Percentiles rank a stretch among this genome's conserved stretches.
phyloP scores from a whole-genome alignment of 352 stramenopile species.

The Pythium phragmitis region DNA sequence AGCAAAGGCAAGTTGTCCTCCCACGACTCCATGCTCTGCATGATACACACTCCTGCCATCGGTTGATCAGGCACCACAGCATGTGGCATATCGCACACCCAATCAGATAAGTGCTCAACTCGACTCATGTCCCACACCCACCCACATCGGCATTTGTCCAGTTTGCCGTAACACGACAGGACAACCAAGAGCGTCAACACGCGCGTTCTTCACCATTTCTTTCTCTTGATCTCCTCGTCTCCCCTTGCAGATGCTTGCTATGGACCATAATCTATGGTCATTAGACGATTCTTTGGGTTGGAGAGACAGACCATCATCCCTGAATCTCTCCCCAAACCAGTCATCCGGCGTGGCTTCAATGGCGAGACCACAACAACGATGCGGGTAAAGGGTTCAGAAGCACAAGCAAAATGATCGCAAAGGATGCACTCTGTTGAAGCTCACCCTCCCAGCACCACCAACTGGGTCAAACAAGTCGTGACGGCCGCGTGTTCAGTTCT shows the following conservation, averaged over 20 bases:
- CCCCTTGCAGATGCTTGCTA: background rate
- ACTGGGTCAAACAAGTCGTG: background rate
- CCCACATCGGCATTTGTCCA: background rate
- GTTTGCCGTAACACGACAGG: background rate
- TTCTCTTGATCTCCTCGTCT: slow-evolving; percentile 7
- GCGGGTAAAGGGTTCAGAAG: background rate
- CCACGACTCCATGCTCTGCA: too few relatives aligned
- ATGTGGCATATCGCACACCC: too few relatives aligned
- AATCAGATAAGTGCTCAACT: too few relatives aligned
- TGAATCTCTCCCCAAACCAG: background rate
- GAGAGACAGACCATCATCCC: too few relatives aligned
- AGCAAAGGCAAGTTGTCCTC: too few relatives aligned
- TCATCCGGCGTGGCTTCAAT: background rate
- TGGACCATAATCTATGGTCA: too few relatives aligned
- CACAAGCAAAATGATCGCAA: background rate
- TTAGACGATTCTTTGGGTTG: too few relatives aligned
- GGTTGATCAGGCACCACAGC: too few relatives aligned
- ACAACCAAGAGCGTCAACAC: slow-evolving; percentile 9
- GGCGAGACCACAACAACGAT: background rate
- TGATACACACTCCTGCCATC: too few relatives aligned
- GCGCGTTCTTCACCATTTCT: slow-evolving; percentile 1
- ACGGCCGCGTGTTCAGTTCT: too few relatives aligned
- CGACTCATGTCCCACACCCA: background rate
- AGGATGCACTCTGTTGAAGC: background rate
- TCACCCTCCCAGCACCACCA: background rate